Conservation (phyloP, 768 basidiomycete species). For the Hygrocybe punicea region DNA sequence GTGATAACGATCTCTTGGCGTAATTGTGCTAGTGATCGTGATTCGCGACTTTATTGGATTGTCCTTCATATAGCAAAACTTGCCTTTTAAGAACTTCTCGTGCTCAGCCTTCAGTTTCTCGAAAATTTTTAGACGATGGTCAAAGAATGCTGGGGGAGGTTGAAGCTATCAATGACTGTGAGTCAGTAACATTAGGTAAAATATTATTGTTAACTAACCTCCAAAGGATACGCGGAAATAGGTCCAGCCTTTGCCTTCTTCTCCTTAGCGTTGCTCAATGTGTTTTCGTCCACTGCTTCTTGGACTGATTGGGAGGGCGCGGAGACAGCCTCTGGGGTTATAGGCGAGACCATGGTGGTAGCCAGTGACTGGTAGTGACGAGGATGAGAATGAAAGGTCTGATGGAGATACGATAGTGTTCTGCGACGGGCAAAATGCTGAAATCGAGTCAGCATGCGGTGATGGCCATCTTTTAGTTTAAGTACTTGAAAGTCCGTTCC, state of each 20-base stretch:
- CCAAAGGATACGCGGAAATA: conserved; percentile 54
- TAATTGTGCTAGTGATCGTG: conserved; percentile 56
- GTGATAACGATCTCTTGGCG: conserved; percentile 81
- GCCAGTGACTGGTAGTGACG: conserved; percentile 19
- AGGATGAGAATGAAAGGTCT: conserved; percentile 10
- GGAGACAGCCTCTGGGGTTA: conserved; percentile 31
- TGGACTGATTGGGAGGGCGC: conserved; percentile 54
- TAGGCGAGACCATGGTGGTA: conserved; percentile 48
- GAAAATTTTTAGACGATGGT: conserved; percentile 86
- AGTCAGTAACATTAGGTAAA: conserved; percentile 12
- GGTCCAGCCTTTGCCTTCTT: conserved; percentile 44
- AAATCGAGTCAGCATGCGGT: conserved; percentile 28
- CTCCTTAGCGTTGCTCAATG: conserved; percentile 35
- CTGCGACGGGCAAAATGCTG: conserved; percentile 30
- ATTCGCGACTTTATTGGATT: conserved; percentile 5
- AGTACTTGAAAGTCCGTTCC: no score
- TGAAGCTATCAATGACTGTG: conserved; percentile 50
- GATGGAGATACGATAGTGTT: conserved; percentile 30
- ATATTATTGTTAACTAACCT: conserved; percentile 43
- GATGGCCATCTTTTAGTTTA: neutral
- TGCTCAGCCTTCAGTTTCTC: conserved; percentile 82
- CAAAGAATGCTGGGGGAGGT: conserved; percentile 84
- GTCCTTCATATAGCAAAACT: neutral
- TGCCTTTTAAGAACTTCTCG: conserved; percentile 76
- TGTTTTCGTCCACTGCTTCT: conserved; percentile 43